These are phyloP conservation scores for Xylaria sp. DNA, from an alignment of 2,329 filamentous ascomycete genomes.

Conservation along the genomic window DNA sequence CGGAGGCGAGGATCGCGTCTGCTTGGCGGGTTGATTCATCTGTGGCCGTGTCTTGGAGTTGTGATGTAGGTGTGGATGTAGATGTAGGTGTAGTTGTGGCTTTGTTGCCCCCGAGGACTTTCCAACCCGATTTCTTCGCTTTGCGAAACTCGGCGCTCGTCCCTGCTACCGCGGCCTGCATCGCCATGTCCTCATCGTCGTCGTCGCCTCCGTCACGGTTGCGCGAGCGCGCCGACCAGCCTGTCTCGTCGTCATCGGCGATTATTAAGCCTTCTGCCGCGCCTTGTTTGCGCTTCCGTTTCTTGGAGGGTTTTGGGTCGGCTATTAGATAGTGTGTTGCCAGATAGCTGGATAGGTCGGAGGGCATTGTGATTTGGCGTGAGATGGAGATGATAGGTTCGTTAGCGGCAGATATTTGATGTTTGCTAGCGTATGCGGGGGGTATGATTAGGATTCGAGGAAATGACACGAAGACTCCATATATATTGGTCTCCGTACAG, in stretches of 20 bases:
- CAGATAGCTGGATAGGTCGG: slow-evolving; percentile 80
- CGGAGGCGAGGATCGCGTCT: slow-evolving; percentile 78
- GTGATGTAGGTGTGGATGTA: slow-evolving; percentile 24
- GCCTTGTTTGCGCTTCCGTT: slow-evolving; percentile 65
- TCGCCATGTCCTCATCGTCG: slow-evolving; percentile 58
- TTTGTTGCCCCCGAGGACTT: slow-evolving; percentile 64
- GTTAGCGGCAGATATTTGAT: neutral
- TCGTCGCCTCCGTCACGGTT: slow-evolving; percentile 52
- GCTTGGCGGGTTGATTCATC: slow-evolving; percentile 55
- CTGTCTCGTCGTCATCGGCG: slow-evolving; percentile 66
- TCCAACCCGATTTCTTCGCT: slow-evolving; percentile 82
- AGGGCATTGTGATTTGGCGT: slow-evolving; percentile 50
- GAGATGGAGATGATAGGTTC: neutral
- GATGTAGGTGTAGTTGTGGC: slow-evolving; percentile 52
- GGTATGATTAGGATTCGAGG: no score
- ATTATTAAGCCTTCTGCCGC: slow-evolving; percentile 63
- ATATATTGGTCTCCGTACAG: no score
- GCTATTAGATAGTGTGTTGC: slow-evolving; percentile 84
- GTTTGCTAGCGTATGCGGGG: no score
- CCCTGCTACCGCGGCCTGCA: slow-evolving; percentile 52
- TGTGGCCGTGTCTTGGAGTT: slow-evolving; percentile 59
- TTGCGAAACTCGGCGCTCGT: slow-evolving; percentile 70
- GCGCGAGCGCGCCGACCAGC: slow-evolving; percentile 56
- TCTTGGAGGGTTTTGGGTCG: slow-evolving; percentile 63
- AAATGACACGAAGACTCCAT: no score